A percentile compares a stretch with the other conserved stretches of the same genome.
These are phyloP conservation scores for Phytophthora constricta DNA, from an alignment of 352 stramenopile genomes.

Conservation along the genomic window DNA sequence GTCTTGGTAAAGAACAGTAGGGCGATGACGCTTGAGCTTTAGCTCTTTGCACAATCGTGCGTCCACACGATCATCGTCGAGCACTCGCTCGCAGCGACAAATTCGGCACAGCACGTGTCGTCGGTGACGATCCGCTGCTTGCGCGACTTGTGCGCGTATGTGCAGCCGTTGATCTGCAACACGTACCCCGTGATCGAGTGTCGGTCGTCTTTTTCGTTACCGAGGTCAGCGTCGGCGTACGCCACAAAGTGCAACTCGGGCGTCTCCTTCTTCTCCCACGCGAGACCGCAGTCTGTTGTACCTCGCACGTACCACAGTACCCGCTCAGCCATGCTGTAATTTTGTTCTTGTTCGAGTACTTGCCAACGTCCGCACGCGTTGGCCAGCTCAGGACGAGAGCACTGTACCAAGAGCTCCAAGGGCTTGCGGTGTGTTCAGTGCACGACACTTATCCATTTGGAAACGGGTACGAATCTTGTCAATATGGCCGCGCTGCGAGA, in stretches of 20 bases:
- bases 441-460: background rate
- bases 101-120: constrained; percentile 10
- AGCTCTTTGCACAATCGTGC: constrained; percentile 16
- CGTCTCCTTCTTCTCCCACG: background rate
- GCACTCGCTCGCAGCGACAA: constrained; percentile 11
- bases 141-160: constrained; percentile 6
- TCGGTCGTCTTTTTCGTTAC: constrained; percentile 3
- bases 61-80: constrained; percentile 2
- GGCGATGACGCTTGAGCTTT: background rate
- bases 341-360: background rate
- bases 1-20: background rate
- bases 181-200: constrained; percentile 11
- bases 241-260: background rate
- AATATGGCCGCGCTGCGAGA: constrained; percentile 10
- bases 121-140: constrained; percentile 8
- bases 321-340: constrained; percentile 1
- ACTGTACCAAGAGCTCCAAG: background rate
- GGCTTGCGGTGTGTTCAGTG: background rate
- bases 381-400: background rate
- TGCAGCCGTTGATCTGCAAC: constrained; percentile 3
- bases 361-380: constrained; percentile 1
- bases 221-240: constrained; percentile 2
- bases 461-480: background rate
- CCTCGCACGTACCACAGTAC: constrained; percentile 10
- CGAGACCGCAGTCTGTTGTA: background rate